Percentiles rank a stretch among this genome's conserved stretches.
These are phyloP conservation scores for Lentinus polychrous DNA, from an alignment of 1,284 basidiomycete genomes.

Conservation along the genomic window DNA sequence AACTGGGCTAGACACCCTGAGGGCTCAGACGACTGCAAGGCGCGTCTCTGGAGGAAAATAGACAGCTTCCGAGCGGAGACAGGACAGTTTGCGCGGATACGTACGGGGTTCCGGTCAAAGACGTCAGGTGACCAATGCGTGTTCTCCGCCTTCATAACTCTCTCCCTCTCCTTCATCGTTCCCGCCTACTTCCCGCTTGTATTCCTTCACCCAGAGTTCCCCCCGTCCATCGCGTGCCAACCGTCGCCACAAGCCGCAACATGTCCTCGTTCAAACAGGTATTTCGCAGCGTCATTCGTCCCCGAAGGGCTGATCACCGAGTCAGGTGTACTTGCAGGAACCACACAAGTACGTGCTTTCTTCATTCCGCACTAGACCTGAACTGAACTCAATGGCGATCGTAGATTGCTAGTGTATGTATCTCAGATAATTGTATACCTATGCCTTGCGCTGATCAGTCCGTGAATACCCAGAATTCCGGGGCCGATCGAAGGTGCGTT, in stretches of 20 bases:
- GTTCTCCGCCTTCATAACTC: slow-evolving; percentile 8
- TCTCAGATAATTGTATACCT: background rate
- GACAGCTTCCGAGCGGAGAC: slow-evolving; percentile 5
- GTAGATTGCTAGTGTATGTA: slow-evolving; percentile 61
- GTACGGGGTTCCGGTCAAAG: slow-evolving; percentile 1
- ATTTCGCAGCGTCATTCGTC: background rate
- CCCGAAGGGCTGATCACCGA: slow-evolving; percentile 4
- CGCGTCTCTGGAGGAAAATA: background rate
- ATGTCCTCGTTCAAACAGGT: slow-evolving; percentile 29
- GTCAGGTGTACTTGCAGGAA: slow-evolving; percentile 28
- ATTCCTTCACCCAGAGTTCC: slow-evolving; percentile 7
- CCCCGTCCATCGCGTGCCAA: slow-evolving; percentile 4
- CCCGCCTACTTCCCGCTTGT: slow-evolving; percentile 6
- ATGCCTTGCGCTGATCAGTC: background rate
- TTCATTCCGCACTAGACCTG: background rate
- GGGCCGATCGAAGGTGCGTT: slow-evolving; percentile 62
- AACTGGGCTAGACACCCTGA: too few species aligned
- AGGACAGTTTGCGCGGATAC: slow-evolving; percentile 1
- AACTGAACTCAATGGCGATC: slow-evolving; percentile 10
- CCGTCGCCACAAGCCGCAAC: slow-evolving; percentile 11
- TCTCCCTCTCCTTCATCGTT: slow-evolving; percentile 7
- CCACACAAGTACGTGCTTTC: slow-evolving; percentile 55
- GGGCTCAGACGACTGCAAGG: background rate
- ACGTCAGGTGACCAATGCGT: slow-evolving; percentile 11
- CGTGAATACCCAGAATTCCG: slow-evolving; percentile 52